These are phyloP conservation scores for Boletellus emodensis DNA, from an alignment of 768 basidiomycete species.

Conservation along the genomic window DNA sequence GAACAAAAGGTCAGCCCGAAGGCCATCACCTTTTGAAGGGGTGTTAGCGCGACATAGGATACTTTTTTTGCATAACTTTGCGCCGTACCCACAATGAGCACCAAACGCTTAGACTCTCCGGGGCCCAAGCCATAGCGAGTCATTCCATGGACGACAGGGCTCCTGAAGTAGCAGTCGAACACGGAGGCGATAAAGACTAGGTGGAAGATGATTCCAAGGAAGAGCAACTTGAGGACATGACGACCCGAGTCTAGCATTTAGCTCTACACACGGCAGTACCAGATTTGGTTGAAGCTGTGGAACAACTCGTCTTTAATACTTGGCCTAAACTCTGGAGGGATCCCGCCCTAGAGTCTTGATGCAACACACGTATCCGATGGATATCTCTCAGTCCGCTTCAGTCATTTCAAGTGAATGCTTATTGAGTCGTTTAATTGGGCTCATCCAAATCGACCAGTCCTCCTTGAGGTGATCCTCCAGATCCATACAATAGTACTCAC, in stretches of 20 bases:
- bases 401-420: too few relatives aligned
- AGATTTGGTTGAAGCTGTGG: not conserved
- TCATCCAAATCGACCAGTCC: too few relatives aligned
- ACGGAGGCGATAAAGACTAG: constrained; percentile 64
- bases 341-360: too few relatives aligned
- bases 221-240: constrained; percentile 41
- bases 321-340: too few relatives aligned
- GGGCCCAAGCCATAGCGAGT: constrained; percentile 42
- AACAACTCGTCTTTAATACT: too few relatives aligned
- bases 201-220: constrained; percentile 73
- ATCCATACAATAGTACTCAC: too few relatives aligned
- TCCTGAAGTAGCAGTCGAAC: constrained; percentile 88
- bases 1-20: constrained; percentile 78
- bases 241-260: constrained; percentile 14
- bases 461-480: too few relatives aligned
- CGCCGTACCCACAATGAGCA: constrained; percentile 69
- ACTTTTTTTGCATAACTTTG: not conserved
- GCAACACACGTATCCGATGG: too few relatives aligned
- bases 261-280: not conserved
- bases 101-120: constrained; percentile 65
- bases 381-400: too few relatives aligned
- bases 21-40: constrained; percentile 60
- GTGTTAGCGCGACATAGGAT: not conserved
- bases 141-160: constrained; percentile 80
- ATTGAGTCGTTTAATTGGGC: too few relatives aligned